Evolutionary conservation across 2,329 filamentous ascomycete species (phyloP).

Genomic region (Nothophoma quercina): DNA sequence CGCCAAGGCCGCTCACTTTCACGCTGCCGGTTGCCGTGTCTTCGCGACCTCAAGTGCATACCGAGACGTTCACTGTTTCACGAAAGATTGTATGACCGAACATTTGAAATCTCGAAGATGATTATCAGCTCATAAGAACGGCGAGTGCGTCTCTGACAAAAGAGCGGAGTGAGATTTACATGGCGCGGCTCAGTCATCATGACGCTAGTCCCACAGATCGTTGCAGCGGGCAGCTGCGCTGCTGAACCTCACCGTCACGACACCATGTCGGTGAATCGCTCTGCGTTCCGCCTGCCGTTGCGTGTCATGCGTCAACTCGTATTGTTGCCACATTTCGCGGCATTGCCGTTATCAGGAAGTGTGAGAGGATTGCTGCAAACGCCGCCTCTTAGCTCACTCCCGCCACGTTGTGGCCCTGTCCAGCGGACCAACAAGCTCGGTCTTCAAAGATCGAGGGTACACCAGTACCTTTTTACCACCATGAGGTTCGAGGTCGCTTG

Average conservation of each 20-base stretch:
- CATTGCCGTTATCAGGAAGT: neutral
- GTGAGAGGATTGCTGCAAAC: conserved; percentile 2
- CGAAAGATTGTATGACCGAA: neutral
- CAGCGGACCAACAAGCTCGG: neutral
- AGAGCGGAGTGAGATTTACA: conserved; percentile 17
- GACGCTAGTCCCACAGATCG: conserved; percentile 4
- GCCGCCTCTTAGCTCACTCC: neutral
- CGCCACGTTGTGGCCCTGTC: neutral
- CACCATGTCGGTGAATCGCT: neutral
- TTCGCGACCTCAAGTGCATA: neutral
- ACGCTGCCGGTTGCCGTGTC: neutral
- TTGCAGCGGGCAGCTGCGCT: neutral
- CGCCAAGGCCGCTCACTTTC: neutral
- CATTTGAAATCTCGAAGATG: neutral
- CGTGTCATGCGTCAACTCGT: conserved; percentile 1
- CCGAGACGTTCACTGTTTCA: neutral
- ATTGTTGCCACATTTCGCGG: conserved; percentile 1
- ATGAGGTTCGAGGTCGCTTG: too few species aligned
- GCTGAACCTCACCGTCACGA: neutral
- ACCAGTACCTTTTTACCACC: too few species aligned
- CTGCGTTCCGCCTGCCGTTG: neutral
- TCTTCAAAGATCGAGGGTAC: neutral
- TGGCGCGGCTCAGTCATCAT: conserved; percentile 16
- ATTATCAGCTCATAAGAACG: neutral
- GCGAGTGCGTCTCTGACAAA: conserved; percentile 6